Percentiles rank a stretch among this genome's conserved stretches.
Evolutionary conservation across 306 rosid species (phyloP).

Genomic region (Cotoneaster glaucophyllus): DNA sequence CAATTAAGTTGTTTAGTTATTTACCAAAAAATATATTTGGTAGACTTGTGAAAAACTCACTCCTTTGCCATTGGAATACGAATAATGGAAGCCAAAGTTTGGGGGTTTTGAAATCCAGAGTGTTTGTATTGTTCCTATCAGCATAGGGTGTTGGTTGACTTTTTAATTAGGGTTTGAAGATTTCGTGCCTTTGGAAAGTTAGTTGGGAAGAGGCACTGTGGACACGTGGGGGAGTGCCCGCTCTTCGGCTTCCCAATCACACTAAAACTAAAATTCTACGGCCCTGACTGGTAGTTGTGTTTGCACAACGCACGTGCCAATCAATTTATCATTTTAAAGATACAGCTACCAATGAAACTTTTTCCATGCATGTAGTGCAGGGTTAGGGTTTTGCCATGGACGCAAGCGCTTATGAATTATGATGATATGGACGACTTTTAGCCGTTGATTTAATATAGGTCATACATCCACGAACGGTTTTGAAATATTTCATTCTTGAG

Average conservation of each 20-base stretch:
- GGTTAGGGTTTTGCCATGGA: too few relatives aligned
- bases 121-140: background rate
- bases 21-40: background rate
- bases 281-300: slow-evolving; percentile 22
- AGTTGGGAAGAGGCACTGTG: slow-evolving; percentile 9
- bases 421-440: too few relatives aligned
- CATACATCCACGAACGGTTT: too few relatives aligned
- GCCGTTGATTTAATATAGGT: too few relatives aligned
- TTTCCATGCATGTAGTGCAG: too few relatives aligned
- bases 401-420: too few relatives aligned
- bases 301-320: slow-evolving; percentile 5
- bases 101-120: background rate
- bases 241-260: background rate
- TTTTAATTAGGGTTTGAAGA: slow-evolving; percentile 1
- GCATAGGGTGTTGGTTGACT: background rate
- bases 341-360: too few relatives aligned
- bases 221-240: slow-evolving; percentile 2
- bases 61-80: background rate
- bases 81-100: too few relatives aligned
- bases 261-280: slow-evolving; percentile 3
- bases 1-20: background rate
- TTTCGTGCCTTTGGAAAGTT: slow-evolving; percentile 15
- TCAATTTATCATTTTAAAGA: background rate
- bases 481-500: too few relatives aligned
- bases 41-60: background rate